phyloP scores from a whole-genome alignment of 2,329 filamentous ascomycete species.

The Metarhizium album region DNA sequence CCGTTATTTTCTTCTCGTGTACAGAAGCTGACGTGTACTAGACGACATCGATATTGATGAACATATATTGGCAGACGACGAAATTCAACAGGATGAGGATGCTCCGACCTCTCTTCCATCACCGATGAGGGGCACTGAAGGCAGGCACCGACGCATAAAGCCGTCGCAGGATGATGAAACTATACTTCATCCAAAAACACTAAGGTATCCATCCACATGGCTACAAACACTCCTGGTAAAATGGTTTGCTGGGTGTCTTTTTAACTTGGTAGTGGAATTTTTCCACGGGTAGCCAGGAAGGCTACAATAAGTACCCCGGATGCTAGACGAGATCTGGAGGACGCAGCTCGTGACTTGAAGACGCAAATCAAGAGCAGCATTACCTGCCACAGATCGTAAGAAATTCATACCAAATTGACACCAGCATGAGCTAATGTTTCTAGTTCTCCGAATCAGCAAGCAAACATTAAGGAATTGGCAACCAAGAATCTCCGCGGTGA shows the following conservation, averaged over 20 bases:
- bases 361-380: not conserved
- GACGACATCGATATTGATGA: conserved; percentile 1
- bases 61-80: not conserved
- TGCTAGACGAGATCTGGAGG: conserved; percentile 3
- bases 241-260: not conserved
- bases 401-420: not conserved
- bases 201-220: not conserved
- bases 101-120: not conserved
- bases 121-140: not conserved
- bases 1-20: no score
- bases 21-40: no score
- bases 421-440: not conserved
- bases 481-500: not conserved
- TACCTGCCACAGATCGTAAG: conserved; percentile 1
- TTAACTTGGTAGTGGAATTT: not conserved
- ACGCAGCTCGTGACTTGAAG: conserved; percentile 1
- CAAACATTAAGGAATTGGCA: not conserved
- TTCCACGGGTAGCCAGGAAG: not conserved
- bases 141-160: not conserved
- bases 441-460: not conserved
- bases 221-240: not conserved
- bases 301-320: not conserved
- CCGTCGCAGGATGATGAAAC: not conserved
- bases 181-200: not conserved
- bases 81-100: not conserved